phyloP scores from a whole-genome alignment of 495 filamentous ascomycete species.

The Penicillium crystallinum region DNA sequence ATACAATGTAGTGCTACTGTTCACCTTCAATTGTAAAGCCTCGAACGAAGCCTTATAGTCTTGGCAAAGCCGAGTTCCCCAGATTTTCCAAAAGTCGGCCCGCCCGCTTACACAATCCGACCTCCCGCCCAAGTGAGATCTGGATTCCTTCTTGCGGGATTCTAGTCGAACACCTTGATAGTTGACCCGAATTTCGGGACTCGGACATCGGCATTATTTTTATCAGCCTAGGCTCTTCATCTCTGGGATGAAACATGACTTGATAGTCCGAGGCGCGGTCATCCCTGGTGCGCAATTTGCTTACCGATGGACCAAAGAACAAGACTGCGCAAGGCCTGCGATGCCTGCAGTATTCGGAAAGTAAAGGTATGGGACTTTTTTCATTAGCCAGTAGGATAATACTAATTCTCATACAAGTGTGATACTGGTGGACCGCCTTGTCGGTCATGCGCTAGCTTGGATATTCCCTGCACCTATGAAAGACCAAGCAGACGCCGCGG shows the following conservation, averaged over 20 bases:
- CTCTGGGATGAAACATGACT: slow-evolving; percentile 11
- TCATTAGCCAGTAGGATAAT: slow-evolving; percentile 7
- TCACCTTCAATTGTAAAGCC: too few relatives aligned
- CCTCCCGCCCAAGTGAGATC: too few relatives aligned
- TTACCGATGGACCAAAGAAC: slow-evolving; percentile 39
- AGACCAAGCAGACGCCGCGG: slow-evolving; percentile 74
- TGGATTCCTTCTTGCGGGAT: background rate
- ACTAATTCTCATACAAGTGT: slow-evolving; percentile 49
- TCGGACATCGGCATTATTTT: background rate
- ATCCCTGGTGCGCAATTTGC: slow-evolving; percentile 13
- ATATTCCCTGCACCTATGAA: slow-evolving; percentile 80
- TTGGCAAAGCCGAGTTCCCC: background rate
- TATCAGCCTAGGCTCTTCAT: background rate
- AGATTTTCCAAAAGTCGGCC: background rate
- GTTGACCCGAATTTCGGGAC: background rate
- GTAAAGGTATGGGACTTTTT: slow-evolving; percentile 58
- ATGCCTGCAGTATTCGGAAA: slow-evolving; percentile 79
- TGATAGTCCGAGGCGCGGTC: slow-evolving; percentile 24
- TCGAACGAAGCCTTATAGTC: background rate
- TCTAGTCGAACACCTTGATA: background rate
- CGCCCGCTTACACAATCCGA: background rate
- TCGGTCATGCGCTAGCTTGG: slow-evolving; percentile 68
- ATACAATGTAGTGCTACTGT: too few relatives aligned
- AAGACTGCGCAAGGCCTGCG: slow-evolving; percentile 72
- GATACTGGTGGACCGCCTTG: slow-evolving; percentile 77